Base-by-base conservation (phyloP, 2,329 filamentous ascomycete species). In the Fusarium dlaminii region DNA sequence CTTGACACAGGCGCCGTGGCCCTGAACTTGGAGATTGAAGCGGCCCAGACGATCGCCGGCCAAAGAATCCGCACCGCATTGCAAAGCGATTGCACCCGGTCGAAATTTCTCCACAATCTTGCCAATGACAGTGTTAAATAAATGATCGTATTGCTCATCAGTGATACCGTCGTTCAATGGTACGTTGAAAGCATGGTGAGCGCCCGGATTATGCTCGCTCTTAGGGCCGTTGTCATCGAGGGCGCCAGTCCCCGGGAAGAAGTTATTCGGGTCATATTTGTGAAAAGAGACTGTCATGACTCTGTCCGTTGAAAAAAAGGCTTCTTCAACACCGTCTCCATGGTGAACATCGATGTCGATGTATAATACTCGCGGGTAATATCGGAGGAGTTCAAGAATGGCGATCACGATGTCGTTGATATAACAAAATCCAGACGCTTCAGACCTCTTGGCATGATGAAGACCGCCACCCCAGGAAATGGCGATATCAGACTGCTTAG, bases 331-430 rank as follows among this genome's bases (percentile, higher is more conserved):
- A 57, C 94, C 94, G 80, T 97, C 94, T 70, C 94, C 94, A 75
- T 97, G 94, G 80, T 97, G 94, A 3, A 97, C 94, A 80, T 97
- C 94, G 75, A 97, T 97, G 80, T 97, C 94, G 77, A 98, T 95
- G 83, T 98, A 98, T 66, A 98, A 87, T 13, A 98, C 95, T 55
- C 95, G 92, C 22, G 94, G 91, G 77, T 95, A 90, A 79, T 92
- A 89, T 36, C 93, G 92, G 22, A 98, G 87, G 15, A 99, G 89
- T 81, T 98, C 93, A 42, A 98, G 88, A 77, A 98, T 96, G 40
- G 93, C 94, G 52, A 99, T 89, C 66, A 98, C 96, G 78, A 98
- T 98, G 83, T 99, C 96, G 82, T 99, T 99, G 84, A 98, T 95
- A 84, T 99, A 99, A 85, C 96, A 99, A 83, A 99, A 99, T 1